A percentile compares a stretch with the other conserved stretches of the same genome.
These are phyloP conservation scores for Chondrus crispus DNA, from an alignment of 23 red algal species.

Conservation along the genomic window DNA sequence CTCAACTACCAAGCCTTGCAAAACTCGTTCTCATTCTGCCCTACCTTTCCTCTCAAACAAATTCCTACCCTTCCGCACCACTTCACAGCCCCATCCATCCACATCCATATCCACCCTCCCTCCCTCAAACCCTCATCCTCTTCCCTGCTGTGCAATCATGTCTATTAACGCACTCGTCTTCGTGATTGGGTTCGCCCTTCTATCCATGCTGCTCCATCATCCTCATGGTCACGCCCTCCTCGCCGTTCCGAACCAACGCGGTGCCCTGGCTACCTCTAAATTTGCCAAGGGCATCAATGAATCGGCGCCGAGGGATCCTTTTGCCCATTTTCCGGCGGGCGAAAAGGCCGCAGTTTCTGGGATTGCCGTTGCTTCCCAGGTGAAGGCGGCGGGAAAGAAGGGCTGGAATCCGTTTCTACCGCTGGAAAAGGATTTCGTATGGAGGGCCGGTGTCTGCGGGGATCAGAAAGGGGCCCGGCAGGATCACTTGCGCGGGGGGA, in stretches of 20 bases:
- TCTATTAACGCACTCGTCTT: too few relatives aligned
- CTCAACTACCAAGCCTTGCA: too few relatives aligned
- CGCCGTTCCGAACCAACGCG: slow-evolving; percentile 5
- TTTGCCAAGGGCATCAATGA: slow-evolving; percentile 3
- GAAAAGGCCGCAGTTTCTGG: neutral
- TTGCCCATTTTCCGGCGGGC: slow-evolving; percentile 31
- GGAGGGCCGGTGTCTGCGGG: slow-evolving; percentile 49
- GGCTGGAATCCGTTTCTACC: slow-evolving; percentile 29
- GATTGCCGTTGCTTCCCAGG: neutral
- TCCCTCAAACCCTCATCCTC: too few relatives aligned
- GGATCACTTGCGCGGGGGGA: slow-evolving; percentile 14
- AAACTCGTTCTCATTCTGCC: too few relatives aligned
- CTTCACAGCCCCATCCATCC: too few relatives aligned
- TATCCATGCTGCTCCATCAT: too few relatives aligned
- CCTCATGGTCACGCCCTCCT: slow-evolving; percentile 1
- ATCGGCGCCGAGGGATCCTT: slow-evolving; percentile 13
- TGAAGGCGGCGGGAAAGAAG: neutral
- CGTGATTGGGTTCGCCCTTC: too few relatives aligned
- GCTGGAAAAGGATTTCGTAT: neutral
- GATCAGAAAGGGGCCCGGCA: neutral
- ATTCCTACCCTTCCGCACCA: too few relatives aligned
- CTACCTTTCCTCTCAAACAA: too few relatives aligned
- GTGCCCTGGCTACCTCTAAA: neutral
- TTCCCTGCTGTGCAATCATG: too few relatives aligned
- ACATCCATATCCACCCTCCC: too few relatives aligned